Evolutionary conservation across 2,329 filamentous ascomycete genomes (phyloP), one percentile per base, ranked within the genome.

Genomic region (Paracoccidioides brasiliensis): DNA sequence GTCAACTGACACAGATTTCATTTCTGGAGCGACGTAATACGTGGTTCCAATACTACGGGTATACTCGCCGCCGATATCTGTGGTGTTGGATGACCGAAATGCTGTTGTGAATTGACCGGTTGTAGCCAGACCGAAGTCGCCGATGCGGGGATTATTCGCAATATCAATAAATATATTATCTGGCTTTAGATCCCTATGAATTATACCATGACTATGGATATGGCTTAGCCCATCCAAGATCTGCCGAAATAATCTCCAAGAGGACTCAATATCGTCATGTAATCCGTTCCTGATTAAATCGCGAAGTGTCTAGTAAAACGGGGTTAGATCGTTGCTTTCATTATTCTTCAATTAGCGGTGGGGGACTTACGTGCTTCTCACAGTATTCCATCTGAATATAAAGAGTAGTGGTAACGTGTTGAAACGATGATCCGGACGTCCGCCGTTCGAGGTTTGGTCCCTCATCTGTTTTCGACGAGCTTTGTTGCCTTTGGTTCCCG

Each of bases 351-450:
- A 5, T 14, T 28, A 33, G 37, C 9, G 28, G 3, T 10, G 9
- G 15, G 33, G 22, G 28, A 72, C 79, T 69, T 73, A 85, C 83
- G 61, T 87, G 82, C 66, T 91, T 93, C 68, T 97, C 91, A 66
- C 93, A 98, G 62, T 96, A 95, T 67, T 98, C 93, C 93, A 98
- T 98, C 58, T 95, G 93, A 55, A 98, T 97, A 68, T 96, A 98
- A 44, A 98, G 78, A 5, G 90, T 84, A 0, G 86, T 90, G 53
- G 80, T 81, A 58, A 80, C 79, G 3, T 80, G 76, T 55, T 79
- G 75, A 22, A 74, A 72, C 9, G 76, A 77, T 12, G 76, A 77
- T 53, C 73, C 73, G 15, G 76, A 77, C 53, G 71, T 70, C 48
- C 70, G 68, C 9, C 74, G 68, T 59, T 60, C 72, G 61, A 70